Evolutionary conservation across 441 rosid genomes (phyloP), one percentile per base, ranked within the genome.

Genomic region (Bruguiera hainesii): DNA sequence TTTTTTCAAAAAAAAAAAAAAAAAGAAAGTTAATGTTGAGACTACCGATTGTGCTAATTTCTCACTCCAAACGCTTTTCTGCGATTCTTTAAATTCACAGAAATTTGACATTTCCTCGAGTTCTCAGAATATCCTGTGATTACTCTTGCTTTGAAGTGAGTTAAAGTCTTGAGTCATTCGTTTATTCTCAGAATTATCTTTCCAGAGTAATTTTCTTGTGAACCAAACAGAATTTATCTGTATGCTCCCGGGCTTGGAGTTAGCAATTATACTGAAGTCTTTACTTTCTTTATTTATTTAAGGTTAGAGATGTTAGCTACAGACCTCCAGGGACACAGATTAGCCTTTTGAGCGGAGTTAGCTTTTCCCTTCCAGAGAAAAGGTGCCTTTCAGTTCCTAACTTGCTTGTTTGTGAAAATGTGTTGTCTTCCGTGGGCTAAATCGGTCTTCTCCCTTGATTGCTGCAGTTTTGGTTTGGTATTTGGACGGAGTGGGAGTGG

Each of bases 401-500:
- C 51, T 29, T 60, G 9, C 16, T 25, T 33, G 16, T 49, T 7
- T 18, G 49, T 21, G 26, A 16, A 39, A 16, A 35, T 23, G 6
- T 21, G 6, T 5, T 28, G 16, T 49, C n/a, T 65, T 58, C 23
- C 19, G 46, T 42, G n/a, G 3, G 31, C 26, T 50, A 53, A 23
- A 53, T 53, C 0, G 48, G 16, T 20, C 28, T 65, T 75, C 42
- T 15, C 3, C 52, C 37, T 60, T 55, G 20, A 69, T 63, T 66
- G 58, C 61, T 80, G 75, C 84, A 89, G 98, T 79, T 88, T 94
- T 82, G 98, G 98, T 65, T 85, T 94, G 83, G 80, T 94, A 66
- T 91, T 88, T 83, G 98, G 98, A 68, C 88, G 81, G 82, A 94
- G 98, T 75, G 96, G 98, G 78, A 91, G 96, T 55, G 98, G 98